Evolutionary conservation across 805 yeast species (phyloP), one percentile per base, ranked within the genome.

Genomic region (Alloascoidea africana): DNA sequence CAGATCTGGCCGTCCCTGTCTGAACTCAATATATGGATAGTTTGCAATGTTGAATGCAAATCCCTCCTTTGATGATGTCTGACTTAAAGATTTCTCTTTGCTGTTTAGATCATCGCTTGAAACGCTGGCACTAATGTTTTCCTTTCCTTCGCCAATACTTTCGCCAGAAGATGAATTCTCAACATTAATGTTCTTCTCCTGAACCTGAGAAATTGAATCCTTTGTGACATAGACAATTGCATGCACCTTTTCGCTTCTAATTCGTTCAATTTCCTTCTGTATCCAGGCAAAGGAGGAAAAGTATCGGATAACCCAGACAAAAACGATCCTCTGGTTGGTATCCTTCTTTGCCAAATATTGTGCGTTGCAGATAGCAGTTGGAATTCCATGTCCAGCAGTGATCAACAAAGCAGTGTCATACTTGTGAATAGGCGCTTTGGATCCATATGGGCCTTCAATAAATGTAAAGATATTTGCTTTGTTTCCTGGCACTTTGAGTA

Each of bases 381-480:
- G 30, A 37, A 81, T 61, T 38, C 91, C 91, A 38, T 73, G 73
- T 18, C 91, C 89, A 36, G 85, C 87, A 4, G 87, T 78, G 16
- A 80, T 43, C 34, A 76, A 63, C 4, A 77, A 62, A 4, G 76
- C 67, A 40, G 68, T 65, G 36, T 72, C 68, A 46, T 66, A 77
- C 34, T 60, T 56, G 17, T 59, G 55, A 13, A 72, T 56, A 2
- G 76, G 68, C 3, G 69, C 50, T 2, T 66, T 44, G 32, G 62
- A 60, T 2, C 89, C 83, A 48, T 81, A 80, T 2, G 87, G 86
- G 1, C 89, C 89, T 50, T 80, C 89, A 2, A 73, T 23, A 8
- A 23, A 23, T 8, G 30, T 23, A 8, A 8, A 8, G n/a, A 23
- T 8, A 8, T 23, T 23, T 8, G 30, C n/a, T 8, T n/a, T 8